A percentile compares a stretch with the other conserved stretches of the same genome.
Evolutionary conservation across 768 basidiomycete species (phyloP).

Genomic region (Leccinum obscurum): DNA sequence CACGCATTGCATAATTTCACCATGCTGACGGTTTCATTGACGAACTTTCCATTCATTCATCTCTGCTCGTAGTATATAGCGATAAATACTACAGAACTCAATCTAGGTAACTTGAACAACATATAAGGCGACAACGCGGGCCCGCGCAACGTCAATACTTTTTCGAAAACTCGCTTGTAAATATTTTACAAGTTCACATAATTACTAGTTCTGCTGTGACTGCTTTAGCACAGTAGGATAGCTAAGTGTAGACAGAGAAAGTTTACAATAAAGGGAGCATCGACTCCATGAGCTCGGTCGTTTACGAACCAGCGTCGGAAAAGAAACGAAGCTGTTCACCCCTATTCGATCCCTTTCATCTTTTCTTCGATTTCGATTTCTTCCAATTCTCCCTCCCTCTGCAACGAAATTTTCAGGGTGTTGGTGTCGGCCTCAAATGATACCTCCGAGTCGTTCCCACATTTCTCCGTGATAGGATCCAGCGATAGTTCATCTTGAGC

Average conservation of each 20-base stretch:
- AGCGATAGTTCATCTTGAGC: conserved; percentile 16
- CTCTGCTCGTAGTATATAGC: too few species aligned
- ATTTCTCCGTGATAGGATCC: conserved; percentile 19
- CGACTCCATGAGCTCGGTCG: not conserved
- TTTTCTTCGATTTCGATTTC: not conserved
- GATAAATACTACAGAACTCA: too few species aligned
- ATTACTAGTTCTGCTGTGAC: not conserved
- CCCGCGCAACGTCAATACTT: not conserved
- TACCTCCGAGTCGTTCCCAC: not conserved
- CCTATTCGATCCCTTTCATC: not conserved
- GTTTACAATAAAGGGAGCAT: not conserved
- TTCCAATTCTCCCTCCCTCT: not conserved
- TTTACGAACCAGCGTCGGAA: not conserved
- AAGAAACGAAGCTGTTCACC: not conserved
- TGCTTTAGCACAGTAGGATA: not conserved
- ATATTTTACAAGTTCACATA: not conserved
- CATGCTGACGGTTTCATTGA: too few species aligned
- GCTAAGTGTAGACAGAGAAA: not conserved
- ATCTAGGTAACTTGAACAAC: too few species aligned
- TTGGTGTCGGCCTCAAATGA: not conserved
- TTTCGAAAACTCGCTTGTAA: not conserved
- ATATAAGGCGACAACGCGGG: too few species aligned
- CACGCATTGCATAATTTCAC: too few species aligned
- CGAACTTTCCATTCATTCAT: too few species aligned
- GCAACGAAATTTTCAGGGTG: not conserved